phyloP scores from a whole-genome alignment of 2,329 filamentous ascomycete genomes.

The Bipolaris zeicola region DNA sequence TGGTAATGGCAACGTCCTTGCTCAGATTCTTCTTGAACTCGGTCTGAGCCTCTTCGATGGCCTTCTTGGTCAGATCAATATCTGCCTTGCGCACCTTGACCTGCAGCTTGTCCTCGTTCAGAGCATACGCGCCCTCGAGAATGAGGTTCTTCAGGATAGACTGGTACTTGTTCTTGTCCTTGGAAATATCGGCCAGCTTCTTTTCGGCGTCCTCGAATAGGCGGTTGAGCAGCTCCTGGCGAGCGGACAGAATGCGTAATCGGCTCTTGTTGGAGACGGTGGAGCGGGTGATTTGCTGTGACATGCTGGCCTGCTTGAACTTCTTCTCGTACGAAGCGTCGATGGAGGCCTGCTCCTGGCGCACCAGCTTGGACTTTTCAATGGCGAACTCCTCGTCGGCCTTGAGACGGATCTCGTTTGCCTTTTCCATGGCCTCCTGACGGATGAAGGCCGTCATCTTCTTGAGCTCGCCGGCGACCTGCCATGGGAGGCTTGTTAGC shows the following conservation, averaged over 20 bases:
- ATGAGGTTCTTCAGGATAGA: constrained; percentile 77
- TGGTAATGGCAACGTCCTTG: constrained; percentile 69
- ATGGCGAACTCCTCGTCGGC: constrained; percentile 99
- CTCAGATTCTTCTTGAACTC: constrained; percentile 83
- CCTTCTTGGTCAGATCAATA: constrained; percentile 74
- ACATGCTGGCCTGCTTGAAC: constrained; percentile 98
- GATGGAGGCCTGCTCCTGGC: constrained; percentile 91
- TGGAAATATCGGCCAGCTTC: constrained; percentile 69
- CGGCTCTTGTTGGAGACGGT: constrained; percentile 96
- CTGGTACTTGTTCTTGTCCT: constrained; percentile 77
- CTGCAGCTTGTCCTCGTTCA: constrained; percentile 78
- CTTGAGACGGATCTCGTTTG: constrained; percentile 95
- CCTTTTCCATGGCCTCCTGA: constrained; percentile 96
- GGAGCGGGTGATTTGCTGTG: constrained; percentile 96
- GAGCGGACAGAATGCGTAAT: constrained; percentile 81
- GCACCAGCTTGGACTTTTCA: constrained; percentile 98
- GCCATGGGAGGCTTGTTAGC: constrained; percentile 38
- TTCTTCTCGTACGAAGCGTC: constrained; percentile 96
- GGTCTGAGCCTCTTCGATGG: constrained; percentile 73
- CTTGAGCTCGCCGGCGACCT: constrained; percentile 98
- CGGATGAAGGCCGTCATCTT: constrained; percentile 99
- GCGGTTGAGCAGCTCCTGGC: constrained; percentile 87
- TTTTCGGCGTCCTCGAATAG: constrained; percentile 83
- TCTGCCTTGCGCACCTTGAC: constrained; percentile 82
- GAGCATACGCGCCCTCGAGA: constrained; percentile 86